These are phyloP conservation scores for Breviolum minutum DNA, from an alignment of 73 alveolate species.

Conservation along the genomic window DNA sequence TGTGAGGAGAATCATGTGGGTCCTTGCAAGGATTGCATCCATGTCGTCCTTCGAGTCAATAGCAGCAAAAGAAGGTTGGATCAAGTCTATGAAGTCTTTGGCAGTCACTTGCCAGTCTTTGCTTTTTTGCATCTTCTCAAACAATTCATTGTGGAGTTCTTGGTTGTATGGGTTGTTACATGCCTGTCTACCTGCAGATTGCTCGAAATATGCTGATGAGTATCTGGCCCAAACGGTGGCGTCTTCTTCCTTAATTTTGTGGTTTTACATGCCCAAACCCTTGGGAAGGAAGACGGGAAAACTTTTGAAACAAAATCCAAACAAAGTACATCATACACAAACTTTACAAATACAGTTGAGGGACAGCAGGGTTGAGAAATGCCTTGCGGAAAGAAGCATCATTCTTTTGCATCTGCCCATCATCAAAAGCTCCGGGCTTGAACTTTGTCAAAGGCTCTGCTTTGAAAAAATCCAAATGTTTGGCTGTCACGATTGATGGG, in stretches of 20 bases:
- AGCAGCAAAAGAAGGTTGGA: conserved; percentile 25
- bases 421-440: conserved; percentile 57
- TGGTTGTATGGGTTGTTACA: conserved; percentile 62
- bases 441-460: conserved; percentile 59
- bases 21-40: conserved; percentile 51
- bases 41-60: conserved; percentile 40
- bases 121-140: background rate
- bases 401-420: conserved; percentile 33
- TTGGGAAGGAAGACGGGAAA: background rate
- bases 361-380: conserved; percentile 58
- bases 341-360: background rate
- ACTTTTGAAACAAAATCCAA: no score
- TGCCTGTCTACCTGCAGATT: conserved; percentile 51
- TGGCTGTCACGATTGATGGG: conserved; percentile 65
- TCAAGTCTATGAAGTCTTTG: background rate
- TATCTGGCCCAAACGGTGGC: conserved; percentile 34
- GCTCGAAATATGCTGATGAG: conserved; percentile 40
- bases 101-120: background rate
- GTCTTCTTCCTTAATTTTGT: conserved; percentile 38
- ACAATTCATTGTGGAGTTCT: background rate
- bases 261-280: no score
- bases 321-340: no score
- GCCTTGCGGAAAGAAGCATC: conserved; percentile 50
- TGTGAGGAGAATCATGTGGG: background rate
- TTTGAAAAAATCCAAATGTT: conserved; percentile 63